Percentiles rank a stretch among this genome's conserved stretches.
These are phyloP conservation scores for Candida adriatica DNA, from an alignment of 805 yeast genomes.

Conservation along the genomic window DNA sequence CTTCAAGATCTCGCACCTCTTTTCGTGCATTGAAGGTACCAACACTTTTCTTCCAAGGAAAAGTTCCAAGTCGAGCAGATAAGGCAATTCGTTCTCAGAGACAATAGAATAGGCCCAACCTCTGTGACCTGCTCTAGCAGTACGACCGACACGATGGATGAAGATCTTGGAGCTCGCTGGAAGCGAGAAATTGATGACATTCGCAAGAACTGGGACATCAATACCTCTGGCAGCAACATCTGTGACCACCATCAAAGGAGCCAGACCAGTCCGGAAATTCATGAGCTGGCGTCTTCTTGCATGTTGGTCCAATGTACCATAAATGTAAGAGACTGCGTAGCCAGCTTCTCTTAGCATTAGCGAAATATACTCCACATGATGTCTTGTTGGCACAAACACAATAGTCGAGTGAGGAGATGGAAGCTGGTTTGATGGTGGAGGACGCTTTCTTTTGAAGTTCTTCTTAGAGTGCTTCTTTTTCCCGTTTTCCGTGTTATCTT, in stretches of 20 bases:
- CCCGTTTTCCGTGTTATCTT: constrained; percentile 36
- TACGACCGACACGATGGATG: constrained; percentile 96
- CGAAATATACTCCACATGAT: constrained; percentile 91
- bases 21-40: constrained; percentile 62
- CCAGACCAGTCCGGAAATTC: constrained; percentile 77
- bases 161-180: constrained; percentile 92
- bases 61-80: constrained; percentile 80
- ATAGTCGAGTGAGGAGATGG: constrained; percentile 87
- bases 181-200: constrained; percentile 84
- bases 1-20: constrained; percentile 47
- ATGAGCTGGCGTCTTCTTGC: constrained; percentile 88
- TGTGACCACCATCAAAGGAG: constrained; percentile 88
- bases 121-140: constrained; percentile 96
- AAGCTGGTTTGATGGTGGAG: constrained; percentile 75
- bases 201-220: constrained; percentile 93
- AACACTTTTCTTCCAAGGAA: constrained; percentile 80
- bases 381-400: constrained; percentile 93
- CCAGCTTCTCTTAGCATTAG: constrained; percentile 68
- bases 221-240: constrained; percentile 99
- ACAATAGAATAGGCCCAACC: constrained; percentile 97
- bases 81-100: constrained; percentile 81
- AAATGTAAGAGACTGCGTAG: constrained; percentile 80
- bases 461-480: constrained; percentile 27
- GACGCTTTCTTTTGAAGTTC: constrained; percentile 42
- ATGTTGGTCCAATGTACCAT: constrained; percentile 91